Base-by-base conservation (phyloP, 495 filamentous ascomycete species). In the Rhypophila decipiens region DNA sequence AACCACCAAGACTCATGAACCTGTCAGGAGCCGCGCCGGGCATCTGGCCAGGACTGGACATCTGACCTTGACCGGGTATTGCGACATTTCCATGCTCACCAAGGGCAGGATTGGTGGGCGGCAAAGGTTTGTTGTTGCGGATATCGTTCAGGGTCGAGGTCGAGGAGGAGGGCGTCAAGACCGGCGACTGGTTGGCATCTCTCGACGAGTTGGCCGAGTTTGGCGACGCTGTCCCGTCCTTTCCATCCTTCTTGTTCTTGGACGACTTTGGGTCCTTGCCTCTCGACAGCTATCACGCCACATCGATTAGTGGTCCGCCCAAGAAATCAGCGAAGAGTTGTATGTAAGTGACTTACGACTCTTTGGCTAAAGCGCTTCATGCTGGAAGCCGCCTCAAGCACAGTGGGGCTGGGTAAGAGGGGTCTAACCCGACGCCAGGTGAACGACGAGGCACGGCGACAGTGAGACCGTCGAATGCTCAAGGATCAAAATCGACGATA, bases 311-410 rank as follows among this genome's bases (percentile, higher is more conserved):
- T 41, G 34, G 29, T 9, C 19, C 10, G 34, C 24, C 35, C 18
- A 20, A 24, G 9, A 4, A 10, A 12, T 19, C 21, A 33, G 15
- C 1, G 11, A 24, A 27, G 5, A 8, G 27, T 22, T n/a, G 41
- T 10, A 11, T 33, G 13, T 24, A 34, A 17, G 23, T 8, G 40
- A 85, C 91, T 77, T 77, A 95, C 91, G 74, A 97, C 94, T 85
- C 86, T 85, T 75, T 95, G 88, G 73, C 93, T 86, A 70, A 98
- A 95, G 63, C 88, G 84, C 75, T 96, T 96, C 93, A 98, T 97
- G 72, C 79, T 89, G 53, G 65, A 60, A 60, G 67, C 58, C 62
- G 64, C 59, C 66, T 66, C 61, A 58, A 47, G 56, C 51, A 42
- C 47, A 55, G 53, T 51, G 59, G 61, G 60, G 60, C 60, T 13